Conservation (phyloP, 2,329 filamentous ascomycete species). For the Neobulgaria alba region DNA sequence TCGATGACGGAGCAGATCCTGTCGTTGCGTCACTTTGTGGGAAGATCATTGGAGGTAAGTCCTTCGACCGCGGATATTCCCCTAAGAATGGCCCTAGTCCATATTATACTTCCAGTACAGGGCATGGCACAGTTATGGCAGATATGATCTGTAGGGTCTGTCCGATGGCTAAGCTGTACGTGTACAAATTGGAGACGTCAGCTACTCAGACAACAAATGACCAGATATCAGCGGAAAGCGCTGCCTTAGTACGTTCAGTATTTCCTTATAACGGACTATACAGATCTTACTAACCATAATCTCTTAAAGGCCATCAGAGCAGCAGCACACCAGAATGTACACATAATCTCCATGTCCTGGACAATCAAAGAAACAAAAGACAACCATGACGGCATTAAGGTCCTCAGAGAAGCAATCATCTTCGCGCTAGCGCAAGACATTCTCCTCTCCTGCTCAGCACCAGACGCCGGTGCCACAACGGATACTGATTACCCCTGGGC, state of each 20-base stretch:
- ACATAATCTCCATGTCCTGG: conserved; percentile 34
- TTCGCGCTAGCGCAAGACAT: conserved; percentile 25
- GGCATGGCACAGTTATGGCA: conserved; percentile 29
- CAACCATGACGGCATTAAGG: conserved; percentile 11
- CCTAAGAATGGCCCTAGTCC: conserved; percentile 7
- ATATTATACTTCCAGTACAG: conserved; percentile 25
- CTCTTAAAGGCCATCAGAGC: conserved; percentile 27
- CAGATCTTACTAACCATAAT: neutral
- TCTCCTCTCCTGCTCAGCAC: conserved; percentile 33
- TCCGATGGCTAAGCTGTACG: conserved; percentile 20
- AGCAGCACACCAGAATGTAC: conserved; percentile 25
- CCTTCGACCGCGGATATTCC: conserved; percentile 18
- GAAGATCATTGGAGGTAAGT: conserved; percentile 23
- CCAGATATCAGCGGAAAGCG: conserved; percentile 22
- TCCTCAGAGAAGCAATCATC: conserved; percentile 25
- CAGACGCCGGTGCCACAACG: conserved; percentile 24
- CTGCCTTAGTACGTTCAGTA: conserved; percentile 19
- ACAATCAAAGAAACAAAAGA: conserved; percentile 21
- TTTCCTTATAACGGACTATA: neutral
- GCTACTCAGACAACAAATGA: conserved; percentile 3
- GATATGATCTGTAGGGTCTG: conserved; percentile 23
- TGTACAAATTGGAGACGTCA: conserved; percentile 18
- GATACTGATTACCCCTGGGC: conserved; percentile 12
- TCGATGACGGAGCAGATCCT: conserved; percentile 33
- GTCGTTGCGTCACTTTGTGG: conserved; percentile 18